Conservation (phyloP, 2,329 filamentous ascomycete species). For the Chaetomiaceae sp. region DNA sequence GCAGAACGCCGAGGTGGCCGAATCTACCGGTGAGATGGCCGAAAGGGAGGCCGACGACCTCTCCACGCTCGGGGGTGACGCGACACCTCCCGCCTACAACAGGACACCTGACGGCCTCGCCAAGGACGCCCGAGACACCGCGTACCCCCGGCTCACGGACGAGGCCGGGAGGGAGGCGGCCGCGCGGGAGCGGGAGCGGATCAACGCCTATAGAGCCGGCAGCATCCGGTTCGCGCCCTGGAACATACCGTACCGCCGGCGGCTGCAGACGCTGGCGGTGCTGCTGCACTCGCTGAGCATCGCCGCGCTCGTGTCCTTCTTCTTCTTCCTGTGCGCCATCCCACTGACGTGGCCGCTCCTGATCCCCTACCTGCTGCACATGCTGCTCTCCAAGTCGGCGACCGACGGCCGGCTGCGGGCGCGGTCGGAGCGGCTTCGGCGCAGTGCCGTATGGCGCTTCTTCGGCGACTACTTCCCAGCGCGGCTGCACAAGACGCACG, state of each 20-base stretch:
- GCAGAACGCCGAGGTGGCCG: conserved; percentile 5
- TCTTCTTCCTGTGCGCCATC: conserved; percentile 87
- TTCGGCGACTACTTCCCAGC: conserved; percentile 94
- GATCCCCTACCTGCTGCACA: conserved; percentile 73
- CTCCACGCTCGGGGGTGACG: background rate
- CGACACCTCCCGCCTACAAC: too few relatives aligned
- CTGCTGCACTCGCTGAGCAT: conserved; percentile 68
- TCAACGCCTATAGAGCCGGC: conserved; percentile 25
- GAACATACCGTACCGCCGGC: conserved; percentile 62
- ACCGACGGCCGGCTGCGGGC: conserved; percentile 68
- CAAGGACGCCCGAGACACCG: background rate
- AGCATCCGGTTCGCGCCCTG: conserved; percentile 80
- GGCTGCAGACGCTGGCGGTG: conserved; percentile 72
- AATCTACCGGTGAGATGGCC: conserved; percentile 16
- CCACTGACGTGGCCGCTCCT: conserved; percentile 83
- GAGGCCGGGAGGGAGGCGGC: conserved; percentile 13
- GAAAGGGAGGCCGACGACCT: conserved; percentile 15
- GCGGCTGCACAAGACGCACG: conserved; percentile 74
- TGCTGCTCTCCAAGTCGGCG: conserved; percentile 71
- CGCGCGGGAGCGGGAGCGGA: conserved; percentile 16
- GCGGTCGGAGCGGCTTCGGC: conserved; percentile 69
- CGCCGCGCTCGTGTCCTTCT: conserved; percentile 64
- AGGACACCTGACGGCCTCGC: background rate
- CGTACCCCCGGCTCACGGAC: conserved; percentile 19
- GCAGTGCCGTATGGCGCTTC: conserved; percentile 71